Base-by-base conservation (phyloP, 345 rosid genomes). In the Kernera saxatilis region DNA sequence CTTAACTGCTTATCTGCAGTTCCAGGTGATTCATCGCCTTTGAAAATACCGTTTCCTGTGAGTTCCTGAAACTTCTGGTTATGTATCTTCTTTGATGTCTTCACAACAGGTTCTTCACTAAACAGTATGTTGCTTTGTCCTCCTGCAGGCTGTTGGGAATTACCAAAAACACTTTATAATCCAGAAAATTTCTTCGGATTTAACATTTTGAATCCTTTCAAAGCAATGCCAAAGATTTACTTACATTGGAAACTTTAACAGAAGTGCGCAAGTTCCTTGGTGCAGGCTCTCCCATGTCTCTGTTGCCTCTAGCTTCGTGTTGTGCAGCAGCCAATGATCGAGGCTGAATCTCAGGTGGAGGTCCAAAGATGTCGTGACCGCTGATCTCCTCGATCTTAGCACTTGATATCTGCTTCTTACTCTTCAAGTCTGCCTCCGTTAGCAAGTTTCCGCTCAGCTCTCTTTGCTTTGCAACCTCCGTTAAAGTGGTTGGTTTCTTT, bases 371-470 rank as follows among this genome's bases (percentile, higher is more conserved):
- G 76, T 88, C 79, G 48, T 88, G 92, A 14, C 97, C 97, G n/a
- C 92, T 90, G 7, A 90, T 90, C 84, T 90, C 97, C 77, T 88
- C 88, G 72, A 79, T 81, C 84, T 90, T 90, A 12, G 97, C 88
- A 80, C 72, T 76, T 17, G 97, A 90, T 61, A 88, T 80, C 78
- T 85, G 90, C 77, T 90, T 90, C 25, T 86, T 83, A 72, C 72
- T 83, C 82, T 74, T 84, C 41, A 78, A 60, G 29, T 90, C 92
- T 1, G 84, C 74, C 32, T 90, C 97, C 6, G 78, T 79, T 62
- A 82, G 86, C 69, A 84, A 61, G 19, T 87, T 82, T 13, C 97
- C 97, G 25, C 90, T 88, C 26, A 90, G 79, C 79, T 90, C 97
- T 21, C 91, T 81, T 64, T 90, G 97, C 82, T 90, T 90, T 26